Conservation (phyloP, 208 protist genomes). For the Acanthamoeba royreba region DNA sequence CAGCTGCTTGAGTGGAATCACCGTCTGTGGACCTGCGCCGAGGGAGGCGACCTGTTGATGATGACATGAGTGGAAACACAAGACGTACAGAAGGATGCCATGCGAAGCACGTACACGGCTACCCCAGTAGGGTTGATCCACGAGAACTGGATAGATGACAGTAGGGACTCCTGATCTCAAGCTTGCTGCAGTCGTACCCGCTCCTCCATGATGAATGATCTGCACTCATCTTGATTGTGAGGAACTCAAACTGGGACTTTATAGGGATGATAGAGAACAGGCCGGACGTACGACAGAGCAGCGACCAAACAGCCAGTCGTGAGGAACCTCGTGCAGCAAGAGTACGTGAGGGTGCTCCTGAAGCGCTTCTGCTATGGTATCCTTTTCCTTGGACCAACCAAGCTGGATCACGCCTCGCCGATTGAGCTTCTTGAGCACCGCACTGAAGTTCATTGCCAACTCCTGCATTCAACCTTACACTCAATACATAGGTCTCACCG, state of each 20-base stretch:
- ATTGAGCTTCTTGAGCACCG: slow-evolving; percentile 21
- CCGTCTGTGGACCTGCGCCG: neutral
- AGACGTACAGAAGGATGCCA: neutral
- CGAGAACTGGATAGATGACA: slow-evolving; percentile 67
- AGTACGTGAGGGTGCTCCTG: neutral
- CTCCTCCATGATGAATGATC: slow-evolving; percentile 70
- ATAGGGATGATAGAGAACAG: neutral
- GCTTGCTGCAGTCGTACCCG: slow-evolving; percentile 59
- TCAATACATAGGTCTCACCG: neutral
- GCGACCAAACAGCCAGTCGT: slow-evolving; percentile 66
- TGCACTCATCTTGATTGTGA: neutral
- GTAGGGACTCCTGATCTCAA: slow-evolving; percentile 44
- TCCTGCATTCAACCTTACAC: no score
- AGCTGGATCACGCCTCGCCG: slow-evolving; percentile 51
- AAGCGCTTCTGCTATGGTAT: neutral
- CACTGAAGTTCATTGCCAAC: neutral
- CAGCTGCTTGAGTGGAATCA: neutral
- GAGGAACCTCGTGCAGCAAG: neutral
- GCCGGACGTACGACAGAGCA: neutral
- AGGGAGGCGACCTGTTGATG: neutral
- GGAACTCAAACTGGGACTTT: neutral
- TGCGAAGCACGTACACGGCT: neutral
- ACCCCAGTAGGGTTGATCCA: slow-evolving; percentile 72
- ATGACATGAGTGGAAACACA: neutral
- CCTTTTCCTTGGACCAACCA: slow-evolving; percentile 25